Evolutionary conservation across 768 basidiomycete species (phyloP).

Genomic region (Podaxis sp.): DNA sequence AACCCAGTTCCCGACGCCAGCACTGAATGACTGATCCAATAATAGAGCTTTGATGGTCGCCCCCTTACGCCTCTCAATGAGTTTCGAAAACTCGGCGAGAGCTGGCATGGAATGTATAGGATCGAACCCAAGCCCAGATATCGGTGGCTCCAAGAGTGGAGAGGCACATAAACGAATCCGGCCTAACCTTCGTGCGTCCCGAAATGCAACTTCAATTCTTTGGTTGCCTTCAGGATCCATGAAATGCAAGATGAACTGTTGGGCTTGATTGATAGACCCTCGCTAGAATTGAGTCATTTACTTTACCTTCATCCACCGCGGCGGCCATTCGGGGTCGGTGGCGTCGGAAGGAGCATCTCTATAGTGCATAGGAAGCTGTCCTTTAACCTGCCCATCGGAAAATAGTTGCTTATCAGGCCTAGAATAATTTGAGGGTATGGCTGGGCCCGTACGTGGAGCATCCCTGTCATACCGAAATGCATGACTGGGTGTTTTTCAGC

Average conservation of each 20-base stretch:
- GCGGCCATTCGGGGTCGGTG: conserved; percentile 55
- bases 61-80: conserved; percentile 54
- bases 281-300: not conserved
- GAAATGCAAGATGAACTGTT: conserved; percentile 67
- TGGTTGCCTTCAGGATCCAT: conserved; percentile 34
- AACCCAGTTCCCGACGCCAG: conserved; percentile 83
- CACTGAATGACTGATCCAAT: conserved; percentile 77
- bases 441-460: conserved; percentile 54
- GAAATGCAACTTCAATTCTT: conserved; percentile 59
- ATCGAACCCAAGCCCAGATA: conserved; percentile 75
- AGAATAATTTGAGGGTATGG: not conserved
- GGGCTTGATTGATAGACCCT: not conserved
- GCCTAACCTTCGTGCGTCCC: conserved; percentile 70
- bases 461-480: conserved; percentile 89
- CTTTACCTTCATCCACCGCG: conserved; percentile 61
- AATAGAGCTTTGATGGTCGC: conserved; percentile 70
- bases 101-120: conserved; percentile 70
- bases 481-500: conserved; percentile 63
- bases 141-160: conserved; percentile 65
- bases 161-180: conserved; percentile 62
- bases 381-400: conserved; percentile 39
- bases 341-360: conserved; percentile 40
- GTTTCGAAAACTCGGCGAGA: conserved; percentile 46
- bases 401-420: not conserved
- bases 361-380: conserved; percentile 49